Evolutionary conservation across 176 grass and related monocot genomes (phyloP).

Genomic region (Saccharum officinarum): DNA sequence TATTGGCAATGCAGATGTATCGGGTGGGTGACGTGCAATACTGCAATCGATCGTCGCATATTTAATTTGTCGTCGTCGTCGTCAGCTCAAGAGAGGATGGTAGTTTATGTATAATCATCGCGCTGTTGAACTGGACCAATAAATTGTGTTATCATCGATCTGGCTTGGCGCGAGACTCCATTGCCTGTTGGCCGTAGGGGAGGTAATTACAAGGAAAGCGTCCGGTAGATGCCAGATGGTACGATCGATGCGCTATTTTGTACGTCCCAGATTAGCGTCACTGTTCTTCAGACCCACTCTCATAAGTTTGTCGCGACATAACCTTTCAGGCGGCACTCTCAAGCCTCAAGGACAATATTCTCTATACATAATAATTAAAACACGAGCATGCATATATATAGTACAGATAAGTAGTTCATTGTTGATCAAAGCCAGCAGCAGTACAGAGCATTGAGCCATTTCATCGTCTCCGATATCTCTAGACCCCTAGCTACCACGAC

Average conservation of each 20-base stretch:
- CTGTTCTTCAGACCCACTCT: not conserved
- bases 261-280: not conserved
- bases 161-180: no score
- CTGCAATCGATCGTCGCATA: no score
- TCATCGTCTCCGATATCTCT: not conserved
- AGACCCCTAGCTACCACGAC: no score
- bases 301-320: not conserved
- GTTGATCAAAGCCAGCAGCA: not conserved
- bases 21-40: no score
- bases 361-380: not conserved
- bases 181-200: not conserved
- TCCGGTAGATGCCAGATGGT: not conserved
- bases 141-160: no score
- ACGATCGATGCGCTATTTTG: not conserved
- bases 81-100: no score
- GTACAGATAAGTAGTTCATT: not conserved
- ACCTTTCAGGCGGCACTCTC: not conserved
- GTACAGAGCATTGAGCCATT: not conserved
- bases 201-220: not conserved
- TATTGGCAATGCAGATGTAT: no score
- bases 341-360: not conserved
- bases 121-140: no score
- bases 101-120: no score
- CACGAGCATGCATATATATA: not conserved
- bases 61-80: no score